Evolutionary conservation across 257 asterid species (phyloP).

Genomic region (Scutellaria baicalensis): DNA sequence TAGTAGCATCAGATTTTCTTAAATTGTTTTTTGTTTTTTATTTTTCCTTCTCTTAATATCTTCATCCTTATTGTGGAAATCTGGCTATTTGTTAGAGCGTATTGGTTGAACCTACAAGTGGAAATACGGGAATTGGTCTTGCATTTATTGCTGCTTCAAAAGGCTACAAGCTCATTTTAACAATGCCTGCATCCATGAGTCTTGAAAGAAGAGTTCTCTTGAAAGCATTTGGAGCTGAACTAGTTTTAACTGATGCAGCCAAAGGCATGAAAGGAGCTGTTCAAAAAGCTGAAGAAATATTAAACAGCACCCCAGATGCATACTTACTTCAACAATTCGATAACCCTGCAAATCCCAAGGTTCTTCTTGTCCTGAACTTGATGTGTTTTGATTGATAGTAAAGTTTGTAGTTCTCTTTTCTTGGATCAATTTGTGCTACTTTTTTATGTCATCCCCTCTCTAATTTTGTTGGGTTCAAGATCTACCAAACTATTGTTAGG

Average conservation of each 20-base stretch:
- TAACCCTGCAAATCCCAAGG: constrained; percentile 99
- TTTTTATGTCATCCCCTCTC: not conserved
- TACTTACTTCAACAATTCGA: constrained; percentile 96
- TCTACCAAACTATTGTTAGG: not conserved
- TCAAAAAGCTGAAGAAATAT: constrained; percentile 86
- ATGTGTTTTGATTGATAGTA: not conserved
- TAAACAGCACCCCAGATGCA: constrained; percentile 67
- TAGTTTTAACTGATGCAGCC: constrained; percentile 82
- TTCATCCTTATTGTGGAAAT: not conserved
- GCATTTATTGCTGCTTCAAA: constrained; percentile 97
- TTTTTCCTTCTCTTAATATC: not conserved
- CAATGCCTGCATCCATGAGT: constrained; percentile 99
- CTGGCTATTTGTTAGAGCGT: constrained; percentile 48
- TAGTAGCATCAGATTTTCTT: not conserved
- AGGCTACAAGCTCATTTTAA: constrained; percentile 94
- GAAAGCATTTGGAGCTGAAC: constrained; percentile 98
- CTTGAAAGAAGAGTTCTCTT: constrained; percentile 96
- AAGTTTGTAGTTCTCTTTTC: not conserved
- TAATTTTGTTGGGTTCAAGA: not conserved
- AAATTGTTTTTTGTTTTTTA: not conserved
- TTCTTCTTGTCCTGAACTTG: constrained; percentile 13
- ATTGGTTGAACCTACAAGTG: constrained; percentile 98
- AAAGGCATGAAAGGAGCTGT: constrained; percentile 98
- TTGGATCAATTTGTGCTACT: not conserved
- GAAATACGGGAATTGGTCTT: constrained; percentile 97